These are phyloP conservation scores for Incumbomyces lentus DNA, from an alignment of 2,329 filamentous ascomycete genomes.

Conservation along the genomic window DNA sequence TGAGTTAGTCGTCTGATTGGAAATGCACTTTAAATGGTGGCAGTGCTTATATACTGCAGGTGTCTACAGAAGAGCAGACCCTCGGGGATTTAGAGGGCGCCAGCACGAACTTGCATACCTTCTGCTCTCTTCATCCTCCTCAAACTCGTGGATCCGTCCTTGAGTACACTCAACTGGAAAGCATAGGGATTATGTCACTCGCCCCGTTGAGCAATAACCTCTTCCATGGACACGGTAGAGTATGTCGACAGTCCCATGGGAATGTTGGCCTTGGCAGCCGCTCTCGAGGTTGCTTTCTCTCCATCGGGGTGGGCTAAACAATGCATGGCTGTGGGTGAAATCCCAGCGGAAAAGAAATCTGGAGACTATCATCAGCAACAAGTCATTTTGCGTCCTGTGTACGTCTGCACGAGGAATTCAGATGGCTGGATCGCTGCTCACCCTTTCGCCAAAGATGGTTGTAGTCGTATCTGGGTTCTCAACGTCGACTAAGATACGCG, in stretches of 20 bases:
- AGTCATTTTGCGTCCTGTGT: too few species aligned
- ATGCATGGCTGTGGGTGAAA: conserved; percentile 47
- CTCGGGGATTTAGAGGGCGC: neutral
- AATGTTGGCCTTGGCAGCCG: conserved; percentile 34
- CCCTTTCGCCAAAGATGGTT: conserved; percentile 34
- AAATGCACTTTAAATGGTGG: neutral
- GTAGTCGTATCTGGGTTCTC: conserved; percentile 31
- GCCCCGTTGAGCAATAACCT: conserved; percentile 29
- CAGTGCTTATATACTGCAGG: too few species aligned
- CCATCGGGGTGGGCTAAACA: conserved; percentile 43
- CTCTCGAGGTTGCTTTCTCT: conserved; percentile 40
- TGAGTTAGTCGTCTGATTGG: neutral
- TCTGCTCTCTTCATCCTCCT: conserved; percentile 35
- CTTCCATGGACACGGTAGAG: conserved; percentile 36
- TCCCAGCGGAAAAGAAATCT: conserved; percentile 40
- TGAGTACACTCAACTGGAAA: conserved; percentile 46
- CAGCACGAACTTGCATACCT: conserved; percentile 24
- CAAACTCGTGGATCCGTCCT: conserved; percentile 35
- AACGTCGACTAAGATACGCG: conserved; percentile 30
- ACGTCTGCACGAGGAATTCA: too few species aligned
- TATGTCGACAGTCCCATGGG: conserved; percentile 41
- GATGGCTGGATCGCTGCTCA: conserved; percentile 1
- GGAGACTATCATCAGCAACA: neutral
- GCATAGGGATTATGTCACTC: conserved; percentile 38
- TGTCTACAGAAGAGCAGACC: too few species aligned